Evolutionary conservation across 192 early-diverging fungal genomes (phyloP), one percentile per base, ranked within the genome.

Genomic region (Coemansia sp.): DNA sequence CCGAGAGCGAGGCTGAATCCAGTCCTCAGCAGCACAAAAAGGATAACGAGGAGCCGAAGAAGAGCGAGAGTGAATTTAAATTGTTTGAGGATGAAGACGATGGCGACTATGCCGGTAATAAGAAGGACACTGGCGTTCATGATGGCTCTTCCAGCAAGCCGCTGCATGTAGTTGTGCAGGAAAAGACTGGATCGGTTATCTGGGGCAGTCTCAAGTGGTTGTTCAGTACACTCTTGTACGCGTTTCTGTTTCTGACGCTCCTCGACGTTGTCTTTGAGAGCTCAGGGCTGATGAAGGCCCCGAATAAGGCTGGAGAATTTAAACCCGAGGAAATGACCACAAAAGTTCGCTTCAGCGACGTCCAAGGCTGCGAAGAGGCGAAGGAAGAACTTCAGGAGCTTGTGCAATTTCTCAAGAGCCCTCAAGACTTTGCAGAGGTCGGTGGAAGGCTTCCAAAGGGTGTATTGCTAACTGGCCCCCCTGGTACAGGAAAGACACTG

Each of bases 401-500:
- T 17, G 97, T 99, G 20, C 89, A 92, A 60, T 99, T 98, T 64
- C 75, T 99, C 32, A 95, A 91, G 75, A 90, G 95, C 60, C 97
- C 97, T 5, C 84, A 90, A 64, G 86, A 89, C 63, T 99, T 97
- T 74, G 90, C 91, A 51, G 91, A 93, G 63, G 74, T 99, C 7
- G 97, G 97, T 51, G 97, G 94, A 11, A 93, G 92, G 63, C 82
- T 99, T 2, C 97, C 97, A 23, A 97, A 97, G 79, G 97, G 97
- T 77, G 89, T 89, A 7, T 74, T 92, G 66, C 70, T 93, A 50
- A 93, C 92, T 8, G 92, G 96, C 0, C 95, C 95, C 22, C 96
- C 96, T 0, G 96, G 96, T 8, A 98, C 96, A 1, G 98, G 98
- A 31, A 99, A 99, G 66, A 99, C 98, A 5, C 89, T 97, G 76